Evolutionary conservation across 225 moss, liverwort and hornwort genomes (phyloP).

Genomic region (Pseudisothecium myosuroides): DNA sequence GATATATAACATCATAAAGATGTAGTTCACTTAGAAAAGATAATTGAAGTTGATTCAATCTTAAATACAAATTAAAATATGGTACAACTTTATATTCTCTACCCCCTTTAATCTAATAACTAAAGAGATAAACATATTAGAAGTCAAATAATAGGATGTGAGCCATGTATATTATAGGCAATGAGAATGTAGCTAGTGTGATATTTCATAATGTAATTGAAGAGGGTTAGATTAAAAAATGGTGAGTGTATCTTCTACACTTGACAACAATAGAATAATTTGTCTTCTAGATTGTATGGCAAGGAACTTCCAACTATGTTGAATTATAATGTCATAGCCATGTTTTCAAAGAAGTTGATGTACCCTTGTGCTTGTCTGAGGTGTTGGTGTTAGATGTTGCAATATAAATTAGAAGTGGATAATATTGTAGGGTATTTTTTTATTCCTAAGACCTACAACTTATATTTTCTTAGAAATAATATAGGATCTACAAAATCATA

Average conservation of each 20-base stretch:
- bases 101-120: background rate
- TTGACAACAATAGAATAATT: background rate
- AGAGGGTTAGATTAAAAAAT: background rate
- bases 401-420: background rate
- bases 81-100: background rate
- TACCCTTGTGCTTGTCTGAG: accelerated
- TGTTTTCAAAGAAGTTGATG: background rate
- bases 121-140: background rate
- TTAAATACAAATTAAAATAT: background rate
- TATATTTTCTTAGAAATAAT: background rate
- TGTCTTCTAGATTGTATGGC: background rate
- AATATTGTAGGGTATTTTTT: background rate
- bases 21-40: background rate
- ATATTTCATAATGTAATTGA: too few relatives aligned
- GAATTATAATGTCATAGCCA: background rate
- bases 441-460: background rate
- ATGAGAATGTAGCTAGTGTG: too few relatives aligned
- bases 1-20: background rate
- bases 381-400: background rate
- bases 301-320: accelerated
- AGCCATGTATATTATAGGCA: too few relatives aligned
- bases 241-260: accelerated
- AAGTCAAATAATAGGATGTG: background rate
- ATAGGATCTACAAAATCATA: background rate
- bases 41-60: background rate